These are phyloP conservation scores for Russula sp. DNA, from an alignment of 768 basidiomycete genomes.

Conservation along the genomic window DNA sequence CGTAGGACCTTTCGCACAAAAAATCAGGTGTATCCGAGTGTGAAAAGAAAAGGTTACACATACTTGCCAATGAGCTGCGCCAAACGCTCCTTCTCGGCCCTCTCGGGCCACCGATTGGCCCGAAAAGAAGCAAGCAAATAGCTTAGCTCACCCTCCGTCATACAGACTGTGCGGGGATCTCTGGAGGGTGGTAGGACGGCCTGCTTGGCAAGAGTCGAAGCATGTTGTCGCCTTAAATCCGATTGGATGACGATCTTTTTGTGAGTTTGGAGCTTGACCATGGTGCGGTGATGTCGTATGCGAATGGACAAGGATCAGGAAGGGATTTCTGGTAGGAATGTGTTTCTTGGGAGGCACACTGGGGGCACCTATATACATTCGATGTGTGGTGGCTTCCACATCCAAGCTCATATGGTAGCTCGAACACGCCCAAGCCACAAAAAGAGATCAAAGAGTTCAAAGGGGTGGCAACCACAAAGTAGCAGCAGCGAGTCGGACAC, in stretches of 20 bases:
- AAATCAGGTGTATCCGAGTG: neutral
- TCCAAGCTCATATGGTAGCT: slow-evolving; percentile 22
- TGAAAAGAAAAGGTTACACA: neutral
- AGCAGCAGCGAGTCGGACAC: slow-evolving; percentile 6
- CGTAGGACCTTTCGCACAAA: slow-evolving; percentile 16
- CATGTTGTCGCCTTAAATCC: slow-evolving; percentile 10
- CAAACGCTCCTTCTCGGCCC: slow-evolving; percentile 25
- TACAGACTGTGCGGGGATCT: slow-evolving; percentile 25
- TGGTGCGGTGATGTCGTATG: neutral
- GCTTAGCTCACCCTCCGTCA: slow-evolving; percentile 20
- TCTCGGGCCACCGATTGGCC: slow-evolving; percentile 24
- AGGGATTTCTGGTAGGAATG: neutral
- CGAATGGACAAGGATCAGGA: slow-evolving; percentile 2
- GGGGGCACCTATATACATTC: slow-evolving; percentile 21
- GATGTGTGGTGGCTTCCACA: slow-evolving; percentile 26
- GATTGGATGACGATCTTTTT: slow-evolving; percentile 20
- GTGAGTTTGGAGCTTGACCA: slow-evolving; percentile 24
- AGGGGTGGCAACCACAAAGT: slow-evolving; percentile 16
- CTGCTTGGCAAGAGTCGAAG: slow-evolving; percentile 6
- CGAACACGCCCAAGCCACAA: slow-evolving; percentile 25
- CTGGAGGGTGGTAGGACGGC: slow-evolving; percentile 9
- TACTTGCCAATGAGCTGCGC: slow-evolving; percentile 25
- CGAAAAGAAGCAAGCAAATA: slow-evolving; percentile 18
- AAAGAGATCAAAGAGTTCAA: slow-evolving; percentile 15
- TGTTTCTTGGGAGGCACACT: slow-evolving; percentile 1